phyloP scores from a whole-genome alignment of 768 basidiomycete species.

The Dendrothele bispora region DNA sequence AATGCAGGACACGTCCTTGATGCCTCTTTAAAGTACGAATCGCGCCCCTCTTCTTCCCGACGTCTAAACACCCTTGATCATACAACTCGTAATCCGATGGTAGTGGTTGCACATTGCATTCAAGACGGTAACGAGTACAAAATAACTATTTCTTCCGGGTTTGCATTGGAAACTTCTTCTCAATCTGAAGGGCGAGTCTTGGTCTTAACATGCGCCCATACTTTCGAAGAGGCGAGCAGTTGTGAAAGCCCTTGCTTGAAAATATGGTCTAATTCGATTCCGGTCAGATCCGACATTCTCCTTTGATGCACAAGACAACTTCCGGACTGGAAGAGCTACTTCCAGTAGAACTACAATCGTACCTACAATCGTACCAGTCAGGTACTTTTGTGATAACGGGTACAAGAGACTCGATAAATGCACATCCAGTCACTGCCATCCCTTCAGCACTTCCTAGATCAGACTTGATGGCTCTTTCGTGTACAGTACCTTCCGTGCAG shows the following conservation, averaged over 20 bases:
- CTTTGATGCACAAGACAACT: constrained; percentile 22
- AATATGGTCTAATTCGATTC: constrained; percentile 8
- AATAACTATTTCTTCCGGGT: constrained; percentile 56
- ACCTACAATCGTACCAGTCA: constrained; percentile 18
- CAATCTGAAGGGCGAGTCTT: constrained; percentile 27
- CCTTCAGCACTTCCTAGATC: constrained; percentile 59
- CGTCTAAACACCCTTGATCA: constrained; percentile 20
- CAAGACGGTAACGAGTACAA: constrained; percentile 36
- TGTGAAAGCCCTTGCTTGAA: not conserved
- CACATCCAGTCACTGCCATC: constrained; percentile 42
- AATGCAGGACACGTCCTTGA: constrained; percentile 42
- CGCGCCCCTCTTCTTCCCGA: constrained; percentile 36
- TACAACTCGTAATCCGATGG: constrained; percentile 26
- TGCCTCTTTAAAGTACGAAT: constrained; percentile 48
- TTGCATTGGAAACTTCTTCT: constrained; percentile 41
- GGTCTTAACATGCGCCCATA: constrained; percentile 61
- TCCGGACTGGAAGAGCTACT: too few relatives aligned
- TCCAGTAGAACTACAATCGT: constrained; percentile 6
- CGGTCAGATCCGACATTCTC: constrained; percentile 34
- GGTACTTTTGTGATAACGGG: constrained; percentile 48
- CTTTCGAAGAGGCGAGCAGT: constrained; percentile 50
- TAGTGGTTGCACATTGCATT: constrained; percentile 55
- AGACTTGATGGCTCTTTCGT: constrained; percentile 52
- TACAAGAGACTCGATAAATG: constrained; percentile 27
- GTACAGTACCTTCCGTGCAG: constrained; percentile 26